phyloP scores from a whole-genome alignment of 768 basidiomycete genomes.

The Xanthoconium stramineum region DNA sequence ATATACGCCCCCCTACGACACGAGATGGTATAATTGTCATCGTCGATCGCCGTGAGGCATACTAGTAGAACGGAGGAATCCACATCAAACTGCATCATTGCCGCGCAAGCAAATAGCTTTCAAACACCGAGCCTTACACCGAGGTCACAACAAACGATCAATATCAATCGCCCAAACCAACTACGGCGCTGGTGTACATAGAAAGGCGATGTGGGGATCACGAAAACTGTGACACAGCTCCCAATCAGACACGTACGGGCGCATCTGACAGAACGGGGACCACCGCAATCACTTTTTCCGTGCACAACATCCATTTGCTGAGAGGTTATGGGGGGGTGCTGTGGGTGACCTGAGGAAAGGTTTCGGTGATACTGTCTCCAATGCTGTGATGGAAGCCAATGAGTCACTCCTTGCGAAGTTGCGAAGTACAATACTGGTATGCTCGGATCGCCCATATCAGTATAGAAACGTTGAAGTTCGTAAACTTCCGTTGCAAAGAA shows the following conservation, averaged over 20 bases:
- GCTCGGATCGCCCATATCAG: slow-evolving; percentile 5
- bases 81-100: slow-evolving; percentile 1
- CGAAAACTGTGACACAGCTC: background rate
- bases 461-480: background rate
- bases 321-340: background rate
- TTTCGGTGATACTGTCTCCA: background rate
- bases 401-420: background rate
- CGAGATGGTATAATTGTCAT: background rate
- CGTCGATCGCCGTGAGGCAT: slow-evolving; percentile 9
- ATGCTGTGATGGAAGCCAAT: slow-evolving; percentile 9
- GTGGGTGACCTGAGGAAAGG: slow-evolving; percentile 15
- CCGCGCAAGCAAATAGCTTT: background rate
- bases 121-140: background rate
- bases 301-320: background rate
- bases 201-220: background rate
- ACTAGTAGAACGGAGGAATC: slow-evolving; percentile 1
- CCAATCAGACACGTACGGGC: background rate
- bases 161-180: background rate
- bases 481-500: slow-evolving; percentile 1
- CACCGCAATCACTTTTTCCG: background rate
- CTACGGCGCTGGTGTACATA: background rate
- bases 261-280: too few species aligned
- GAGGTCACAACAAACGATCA: background rate
- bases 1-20: background rate
- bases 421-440: background rate